Evolutionary conservation across 768 basidiomycete genomes (phyloP).

Genomic region (Roridomyces roridus): DNA sequence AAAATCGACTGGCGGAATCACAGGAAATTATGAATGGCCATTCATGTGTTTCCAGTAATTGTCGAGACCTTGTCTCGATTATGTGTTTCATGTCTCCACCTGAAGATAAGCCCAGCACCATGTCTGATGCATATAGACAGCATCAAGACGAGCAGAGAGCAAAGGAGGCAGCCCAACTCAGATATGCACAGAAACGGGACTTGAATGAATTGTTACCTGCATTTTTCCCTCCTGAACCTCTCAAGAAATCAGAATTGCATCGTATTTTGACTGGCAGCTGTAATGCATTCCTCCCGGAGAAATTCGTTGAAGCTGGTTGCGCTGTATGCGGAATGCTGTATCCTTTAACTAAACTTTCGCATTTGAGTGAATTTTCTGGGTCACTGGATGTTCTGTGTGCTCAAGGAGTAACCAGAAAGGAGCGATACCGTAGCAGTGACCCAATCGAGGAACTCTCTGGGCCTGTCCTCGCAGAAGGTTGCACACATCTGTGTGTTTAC

Average conservation of each 20-base stretch:
- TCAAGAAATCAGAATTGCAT: neutral
- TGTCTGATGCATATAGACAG: too few species aligned
- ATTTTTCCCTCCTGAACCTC: neutral
- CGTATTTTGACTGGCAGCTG: neutral
- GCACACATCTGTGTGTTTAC: neutral
- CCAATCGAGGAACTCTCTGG: neutral
- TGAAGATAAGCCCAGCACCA: too few species aligned
- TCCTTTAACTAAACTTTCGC: neutral
- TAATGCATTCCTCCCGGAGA: neutral
- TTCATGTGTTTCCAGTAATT: too few species aligned
- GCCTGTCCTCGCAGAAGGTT: neutral
- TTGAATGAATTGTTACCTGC: conserved; percentile 1
- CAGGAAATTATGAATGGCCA: too few species aligned
- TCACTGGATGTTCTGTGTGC: neutral
- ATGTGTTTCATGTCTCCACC: too few species aligned
- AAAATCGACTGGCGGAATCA: too few species aligned
- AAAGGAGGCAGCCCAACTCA: too few species aligned
- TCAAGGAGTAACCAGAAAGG: neutral
- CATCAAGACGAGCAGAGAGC: too few species aligned
- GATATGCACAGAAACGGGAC: too few species aligned
- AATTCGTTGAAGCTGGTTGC: neutral
- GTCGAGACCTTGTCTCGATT: too few species aligned
- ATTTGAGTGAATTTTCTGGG: neutral
- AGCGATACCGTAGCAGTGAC: neutral
- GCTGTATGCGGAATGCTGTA: neutral